A percentile compares a stretch with the other conserved stretches of the same genome.
These are phyloP conservation scores for Euphrasia confusa DNA, from an alignment of 257 asterid genomes.

Conservation along the genomic window DNA sequence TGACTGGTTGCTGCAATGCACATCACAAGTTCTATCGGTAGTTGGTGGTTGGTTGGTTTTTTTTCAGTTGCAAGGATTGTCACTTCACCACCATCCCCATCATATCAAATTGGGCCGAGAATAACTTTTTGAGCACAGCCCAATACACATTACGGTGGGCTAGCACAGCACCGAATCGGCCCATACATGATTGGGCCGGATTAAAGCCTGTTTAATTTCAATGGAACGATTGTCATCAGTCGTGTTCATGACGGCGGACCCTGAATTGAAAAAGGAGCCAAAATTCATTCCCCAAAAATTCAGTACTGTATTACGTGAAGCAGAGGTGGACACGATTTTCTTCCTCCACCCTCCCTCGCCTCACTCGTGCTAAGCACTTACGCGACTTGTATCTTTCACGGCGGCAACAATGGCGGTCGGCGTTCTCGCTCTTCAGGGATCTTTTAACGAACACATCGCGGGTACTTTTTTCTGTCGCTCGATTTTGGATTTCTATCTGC, in stretches of 20 bases:
- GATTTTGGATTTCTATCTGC: neutral
- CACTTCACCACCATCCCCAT: too few relatives aligned
- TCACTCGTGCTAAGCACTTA: neutral
- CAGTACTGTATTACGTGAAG: slow-evolving; percentile 32
- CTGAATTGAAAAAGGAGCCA: slow-evolving; percentile 1
- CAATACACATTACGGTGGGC: too few relatives aligned
- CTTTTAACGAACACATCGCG: slow-evolving; percentile 97
- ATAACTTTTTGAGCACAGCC: too few relatives aligned
- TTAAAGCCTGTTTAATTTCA: too few relatives aligned
- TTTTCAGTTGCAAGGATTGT: too few relatives aligned
- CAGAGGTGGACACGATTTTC: slow-evolving; percentile 45
- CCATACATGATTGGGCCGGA: too few relatives aligned
- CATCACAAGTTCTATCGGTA: too few relatives aligned
- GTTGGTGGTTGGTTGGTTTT: too few relatives aligned
- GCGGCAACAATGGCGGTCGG: slow-evolving; percentile 62
- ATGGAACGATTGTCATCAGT: too few relatives aligned
- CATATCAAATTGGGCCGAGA: too few relatives aligned
- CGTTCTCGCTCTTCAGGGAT: slow-evolving; percentile 94
- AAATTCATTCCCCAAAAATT: neutral
- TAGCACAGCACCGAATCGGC: too few relatives aligned
- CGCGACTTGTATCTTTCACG: neutral
- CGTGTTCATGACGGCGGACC: neutral
- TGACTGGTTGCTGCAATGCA: too few relatives aligned
- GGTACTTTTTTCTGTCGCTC: slow-evolving; percentile 35
- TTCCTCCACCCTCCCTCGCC: neutral